Conservation (phyloP, 2,329 filamentous ascomycete genomes). For the Penicillium fuscoglaucum region DNA sequence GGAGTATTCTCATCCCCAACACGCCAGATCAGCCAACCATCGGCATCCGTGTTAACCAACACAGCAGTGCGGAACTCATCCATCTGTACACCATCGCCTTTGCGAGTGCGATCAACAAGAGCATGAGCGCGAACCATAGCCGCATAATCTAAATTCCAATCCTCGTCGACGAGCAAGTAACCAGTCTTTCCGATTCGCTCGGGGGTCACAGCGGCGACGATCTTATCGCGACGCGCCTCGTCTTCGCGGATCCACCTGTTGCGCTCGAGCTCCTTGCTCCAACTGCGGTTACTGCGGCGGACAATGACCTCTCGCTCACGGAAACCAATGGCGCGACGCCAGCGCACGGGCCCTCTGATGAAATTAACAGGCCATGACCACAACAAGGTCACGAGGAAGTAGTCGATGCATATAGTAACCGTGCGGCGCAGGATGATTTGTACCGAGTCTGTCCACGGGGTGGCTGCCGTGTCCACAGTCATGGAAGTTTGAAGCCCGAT, state of each 20-base stretch:
- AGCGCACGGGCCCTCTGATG: conserved; percentile 65
- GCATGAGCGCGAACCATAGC: conserved; percentile 73
- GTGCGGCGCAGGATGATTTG: conserved; percentile 62
- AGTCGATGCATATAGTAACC: conserved; percentile 71
- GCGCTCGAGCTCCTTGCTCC: conserved; percentile 62
- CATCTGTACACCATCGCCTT: conserved; percentile 46
- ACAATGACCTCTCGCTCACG: conserved; percentile 78
- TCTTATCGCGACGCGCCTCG: conserved; percentile 54
- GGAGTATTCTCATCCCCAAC: conserved; percentile 59
- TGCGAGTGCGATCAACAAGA: conserved; percentile 57
- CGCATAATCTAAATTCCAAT: conserved; percentile 86
- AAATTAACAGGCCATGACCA: conserved; percentile 75
- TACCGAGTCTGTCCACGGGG: conserved; percentile 58
- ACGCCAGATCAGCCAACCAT: conserved; percentile 67
- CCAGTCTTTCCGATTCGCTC: conserved; percentile 76
- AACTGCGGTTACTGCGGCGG: conserved; percentile 67
- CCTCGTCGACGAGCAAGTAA: conserved; percentile 78
- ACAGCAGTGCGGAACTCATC: conserved; percentile 71
- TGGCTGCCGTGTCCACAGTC: conserved; percentile 60
- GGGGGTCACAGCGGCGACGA: conserved; percentile 69
- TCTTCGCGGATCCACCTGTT: conserved; percentile 51
- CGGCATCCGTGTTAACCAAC: conserved; percentile 66
- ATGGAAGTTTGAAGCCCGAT: conserved; percentile 67
- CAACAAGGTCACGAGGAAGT: conserved; percentile 65
- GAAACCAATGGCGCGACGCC: conserved; percentile 76